Percentiles rank a stretch among this genome's conserved stretches.
Evolutionary conservation across 1,284 basidiomycete species (phyloP).

Genomic region (Cutaneotrichosporon cutaneum): DNA sequence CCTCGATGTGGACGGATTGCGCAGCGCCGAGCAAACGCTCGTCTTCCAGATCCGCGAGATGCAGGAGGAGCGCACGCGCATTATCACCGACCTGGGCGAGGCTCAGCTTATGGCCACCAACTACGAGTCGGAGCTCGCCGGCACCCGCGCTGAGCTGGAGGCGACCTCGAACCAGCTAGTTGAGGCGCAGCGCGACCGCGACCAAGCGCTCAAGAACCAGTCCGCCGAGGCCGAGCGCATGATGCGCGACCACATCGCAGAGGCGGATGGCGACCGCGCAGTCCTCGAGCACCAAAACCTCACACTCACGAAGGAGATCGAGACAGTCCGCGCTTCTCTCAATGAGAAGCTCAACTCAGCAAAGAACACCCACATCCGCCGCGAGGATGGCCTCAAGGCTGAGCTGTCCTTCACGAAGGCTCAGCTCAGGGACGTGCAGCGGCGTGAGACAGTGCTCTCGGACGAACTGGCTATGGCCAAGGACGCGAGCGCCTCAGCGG

Average conservation of each 20-base stretch:
- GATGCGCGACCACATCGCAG: conserved; percentile 81
- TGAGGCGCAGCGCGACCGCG: conserved; percentile 69
- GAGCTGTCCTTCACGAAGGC: conserved; percentile 51
- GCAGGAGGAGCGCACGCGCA: conserved; percentile 69
- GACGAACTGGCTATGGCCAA: conserved; percentile 48
- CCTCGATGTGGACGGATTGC: conserved; percentile 60
- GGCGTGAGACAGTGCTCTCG: conserved; percentile 43
- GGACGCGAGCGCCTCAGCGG: conserved; percentile 34
- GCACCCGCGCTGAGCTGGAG: conserved; percentile 48
- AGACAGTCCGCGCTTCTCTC: conserved; percentile 41
- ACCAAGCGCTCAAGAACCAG: conserved; percentile 68
- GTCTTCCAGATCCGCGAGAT: conserved; percentile 62
- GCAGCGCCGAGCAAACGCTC: conserved; percentile 58
- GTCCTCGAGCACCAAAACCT: conserved; percentile 83
- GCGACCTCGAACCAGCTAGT: conserved; percentile 60
- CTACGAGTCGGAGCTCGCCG: conserved; percentile 66
- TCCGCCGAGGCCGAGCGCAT: conserved; percentile 77
- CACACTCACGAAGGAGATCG: conserved; percentile 61
- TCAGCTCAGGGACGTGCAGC: conserved; percentile 47
- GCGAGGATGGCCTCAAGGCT: conserved; percentile 51
- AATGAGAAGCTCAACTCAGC: conserved; percentile 46
- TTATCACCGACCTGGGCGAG: conserved; percentile 68
- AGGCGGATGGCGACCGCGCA: conserved; percentile 85
- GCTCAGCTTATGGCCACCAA: conserved; percentile 69
- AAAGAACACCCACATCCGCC: conserved; percentile 46